These are phyloP conservation scores for Phytophthora pistaciae DNA, from an alignment of 352 stramenopile species.

Conservation along the genomic window DNA sequence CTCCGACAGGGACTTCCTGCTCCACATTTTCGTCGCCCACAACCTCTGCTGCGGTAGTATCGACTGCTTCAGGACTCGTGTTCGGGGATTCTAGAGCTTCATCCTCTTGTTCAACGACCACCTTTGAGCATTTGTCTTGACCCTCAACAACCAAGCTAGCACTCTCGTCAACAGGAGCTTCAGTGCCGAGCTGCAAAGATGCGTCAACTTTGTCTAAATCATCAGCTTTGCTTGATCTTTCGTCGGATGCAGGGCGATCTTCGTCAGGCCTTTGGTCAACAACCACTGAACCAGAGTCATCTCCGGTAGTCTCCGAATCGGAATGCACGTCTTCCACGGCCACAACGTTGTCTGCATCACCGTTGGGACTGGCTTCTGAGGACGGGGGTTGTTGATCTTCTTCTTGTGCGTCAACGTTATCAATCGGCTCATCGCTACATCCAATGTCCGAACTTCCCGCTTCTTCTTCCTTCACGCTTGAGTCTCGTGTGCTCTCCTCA, in stretches of 20 bases:
- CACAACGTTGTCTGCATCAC: not conserved
- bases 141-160: not conserved
- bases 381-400: not conserved
- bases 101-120: not conserved
- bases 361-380: not conserved
- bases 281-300: not conserved
- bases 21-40: not conserved
- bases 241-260: too few relatives aligned
- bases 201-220: not conserved
- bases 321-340: not conserved
- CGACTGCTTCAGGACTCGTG: not conserved
- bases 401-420: not conserved
- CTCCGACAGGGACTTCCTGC: not conserved
- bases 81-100: too few relatives aligned
- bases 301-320: not conserved
- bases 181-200: not conserved
- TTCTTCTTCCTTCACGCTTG: not conserved
- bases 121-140: not conserved
- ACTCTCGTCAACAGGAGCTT: not conserved
- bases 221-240: too few relatives aligned
- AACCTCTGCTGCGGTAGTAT: not conserved
- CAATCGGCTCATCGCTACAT: not conserved
- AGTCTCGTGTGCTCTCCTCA: not conserved
- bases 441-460: not conserved
- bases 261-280: not conserved